Evolutionary conservation across 805 yeast species (phyloP), one percentile per base, ranked within the genome.

Genomic region (Hanseniaspora thailandica): DNA sequence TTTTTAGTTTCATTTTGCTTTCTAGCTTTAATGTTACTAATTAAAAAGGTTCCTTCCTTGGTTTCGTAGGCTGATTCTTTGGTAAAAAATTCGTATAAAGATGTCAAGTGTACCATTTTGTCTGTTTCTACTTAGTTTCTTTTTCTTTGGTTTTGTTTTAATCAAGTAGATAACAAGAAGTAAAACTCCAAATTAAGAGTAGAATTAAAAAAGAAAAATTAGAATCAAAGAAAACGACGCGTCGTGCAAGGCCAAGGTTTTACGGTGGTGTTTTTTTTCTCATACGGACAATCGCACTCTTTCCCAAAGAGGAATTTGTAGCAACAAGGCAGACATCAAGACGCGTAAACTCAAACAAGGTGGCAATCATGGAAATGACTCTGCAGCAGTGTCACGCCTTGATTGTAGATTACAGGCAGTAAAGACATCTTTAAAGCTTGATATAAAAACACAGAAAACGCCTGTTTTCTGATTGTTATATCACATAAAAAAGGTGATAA

Each of bases 1-100:
- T 43, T 50, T 22, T 44, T 50, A 20, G 41, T 36, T 31, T 44
- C 48, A 36, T 43, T 44, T 38, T 44, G 45, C 31, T 50, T 50
- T 44, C 48, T 50, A 8, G 48, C 46, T 26, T 44, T 50, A 5
- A 50, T 25, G 22, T 39, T 40, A 25, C 45, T 43, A 40, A 50
- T 43, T 19, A 26, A 23, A 41, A 48, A 48, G 15, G 12, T 17
- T n/a, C 52, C 52, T 25, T 45, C 52, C 36, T 44, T 49, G 15
- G 30, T 40, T 45, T 47, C 46, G 19, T 47, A 30, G 4, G 35
- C 28, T 19, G 38, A 23, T 33, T 39, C 48, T 15, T 34, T 35
- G 5, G 46, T 47, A 31, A 47, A 35, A 20, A 39, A 40, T 26
- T 47, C 36, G 13, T 43, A 47, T 22, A 33, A 22, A 12, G 46